phyloP scores from a whole-genome alignment of 768 basidiomycete genomes.

The Russula sp. region DNA sequence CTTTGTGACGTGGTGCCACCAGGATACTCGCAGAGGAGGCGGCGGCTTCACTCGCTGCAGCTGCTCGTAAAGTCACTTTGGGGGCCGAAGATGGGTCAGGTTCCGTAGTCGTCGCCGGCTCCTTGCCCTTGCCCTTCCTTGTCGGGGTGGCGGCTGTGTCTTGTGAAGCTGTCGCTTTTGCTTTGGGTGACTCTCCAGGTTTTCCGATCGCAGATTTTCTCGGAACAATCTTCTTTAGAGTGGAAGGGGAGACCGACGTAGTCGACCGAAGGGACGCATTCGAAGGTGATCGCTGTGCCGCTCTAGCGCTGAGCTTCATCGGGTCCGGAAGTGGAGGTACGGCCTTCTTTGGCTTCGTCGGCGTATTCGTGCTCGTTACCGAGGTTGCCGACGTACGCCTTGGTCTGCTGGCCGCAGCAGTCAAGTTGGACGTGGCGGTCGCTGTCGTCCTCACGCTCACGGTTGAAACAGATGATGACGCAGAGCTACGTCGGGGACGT shows the following conservation, averaged over 20 bases:
- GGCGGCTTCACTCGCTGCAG: conserved; percentile 15
- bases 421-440: conserved; percentile 22
- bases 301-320: conserved; percentile 7
- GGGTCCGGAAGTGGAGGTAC: conserved; percentile 20
- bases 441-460: conserved; percentile 30
- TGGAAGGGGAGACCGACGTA: conserved; percentile 22
- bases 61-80: background rate
- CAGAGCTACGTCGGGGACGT: conserved; percentile 30
- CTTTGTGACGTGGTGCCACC: conserved; percentile 33
- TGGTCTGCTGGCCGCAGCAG: conserved; percentile 16
- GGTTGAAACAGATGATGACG: conserved; percentile 32
- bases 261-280: conserved; percentile 21
- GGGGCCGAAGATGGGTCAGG: background rate
- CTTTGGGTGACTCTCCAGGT: conserved; percentile 13
- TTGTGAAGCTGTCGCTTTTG: background rate
- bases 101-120: conserved; percentile 22
- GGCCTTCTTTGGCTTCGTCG: conserved; percentile 14
- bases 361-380: conserved; percentile 18
- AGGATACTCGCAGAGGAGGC: conserved; percentile 29
- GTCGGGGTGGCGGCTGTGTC: background rate
- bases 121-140: conserved; percentile 24
- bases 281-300: conserved; percentile 11
- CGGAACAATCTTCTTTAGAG: conserved; percentile 22
- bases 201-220: conserved; percentile 15
- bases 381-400: conserved; percentile 20